A percentile compares a stretch with the other conserved stretches of the same genome.
Conservation (phyloP, 352 stramenopile species). For the Plasmopara muralis region DNA sequence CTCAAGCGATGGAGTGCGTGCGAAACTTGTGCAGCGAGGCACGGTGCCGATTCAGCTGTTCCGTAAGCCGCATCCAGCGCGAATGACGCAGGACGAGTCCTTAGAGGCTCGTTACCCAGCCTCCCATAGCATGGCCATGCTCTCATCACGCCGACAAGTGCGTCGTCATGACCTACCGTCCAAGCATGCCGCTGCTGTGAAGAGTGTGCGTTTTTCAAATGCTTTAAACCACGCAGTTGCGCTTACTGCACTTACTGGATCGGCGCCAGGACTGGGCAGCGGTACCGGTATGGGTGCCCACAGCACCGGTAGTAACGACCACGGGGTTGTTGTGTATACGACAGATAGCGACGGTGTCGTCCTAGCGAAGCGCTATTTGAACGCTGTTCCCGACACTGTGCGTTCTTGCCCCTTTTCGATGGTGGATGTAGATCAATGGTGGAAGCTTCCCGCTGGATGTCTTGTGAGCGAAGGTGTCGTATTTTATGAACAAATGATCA, state of each 20-base stretch:
- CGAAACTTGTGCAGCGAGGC: conserved; percentile 65
- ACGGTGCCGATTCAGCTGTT: conserved; percentile 75
- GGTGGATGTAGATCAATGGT: conserved; percentile 82
- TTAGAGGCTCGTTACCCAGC: conserved; percentile 64
- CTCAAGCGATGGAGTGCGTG: conserved; percentile 48
- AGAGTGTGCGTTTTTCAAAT: conserved; percentile 75
- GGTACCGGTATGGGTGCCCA: conserved; percentile 70
- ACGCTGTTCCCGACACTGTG: conserved; percentile 55
- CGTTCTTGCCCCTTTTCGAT: conserved; percentile 72
- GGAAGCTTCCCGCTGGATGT: conserved; percentile 69
- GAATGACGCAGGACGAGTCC: conserved; percentile 73
- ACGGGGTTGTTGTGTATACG: conserved; percentile 75
- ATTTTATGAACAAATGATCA: conserved; percentile 88
- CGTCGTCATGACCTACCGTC: conserved; percentile 72
- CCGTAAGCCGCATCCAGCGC: conserved; percentile 56
- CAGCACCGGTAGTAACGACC: conserved; percentile 42
- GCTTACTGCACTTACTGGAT: conserved; percentile 35
- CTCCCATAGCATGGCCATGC: conserved; percentile 59
- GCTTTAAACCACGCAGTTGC: conserved; percentile 54
- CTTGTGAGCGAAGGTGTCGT: conserved; percentile 72
- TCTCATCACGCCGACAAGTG: conserved; percentile 75
- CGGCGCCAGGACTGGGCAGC: conserved; percentile 47
- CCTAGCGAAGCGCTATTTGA: conserved; percentile 71
- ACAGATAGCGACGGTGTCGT: conserved; percentile 71
- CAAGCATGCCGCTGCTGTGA: conserved; percentile 58